Percentiles rank a stretch among this genome's conserved stretches.
Evolutionary conservation across 1,284 basidiomycete species (phyloP).

Genomic region (Microstroma glucosiphilum): DNA sequence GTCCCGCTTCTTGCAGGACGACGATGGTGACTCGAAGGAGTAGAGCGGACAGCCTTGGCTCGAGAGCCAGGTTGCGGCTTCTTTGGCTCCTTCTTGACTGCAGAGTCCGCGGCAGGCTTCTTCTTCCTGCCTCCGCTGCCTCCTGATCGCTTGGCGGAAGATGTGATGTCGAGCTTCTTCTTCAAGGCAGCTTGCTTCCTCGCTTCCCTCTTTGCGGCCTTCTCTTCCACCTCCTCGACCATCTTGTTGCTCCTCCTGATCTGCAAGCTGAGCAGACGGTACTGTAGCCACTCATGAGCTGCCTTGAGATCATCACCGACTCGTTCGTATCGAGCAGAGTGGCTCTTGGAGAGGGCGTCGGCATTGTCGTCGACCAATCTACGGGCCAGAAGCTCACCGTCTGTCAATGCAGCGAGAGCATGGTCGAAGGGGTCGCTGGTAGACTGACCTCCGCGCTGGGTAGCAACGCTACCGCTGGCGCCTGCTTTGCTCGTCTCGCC

Average conservation of each 20-base stretch:
- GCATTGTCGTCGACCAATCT: slow-evolving; percentile 45
- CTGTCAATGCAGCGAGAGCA: slow-evolving; percentile 40
- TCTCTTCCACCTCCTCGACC: slow-evolving; percentile 35
- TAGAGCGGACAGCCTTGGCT: slow-evolving; percentile 20
- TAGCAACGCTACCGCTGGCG: background rate
- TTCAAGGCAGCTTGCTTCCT: slow-evolving; percentile 28
- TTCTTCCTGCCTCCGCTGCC: background rate
- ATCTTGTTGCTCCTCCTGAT: slow-evolving; percentile 40
- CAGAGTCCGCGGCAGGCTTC: background rate
- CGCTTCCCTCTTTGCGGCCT: slow-evolving; percentile 38
- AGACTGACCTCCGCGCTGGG: background rate
- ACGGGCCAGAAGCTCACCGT: slow-evolving; percentile 42
- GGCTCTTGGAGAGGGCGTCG: slow-evolving; percentile 44
- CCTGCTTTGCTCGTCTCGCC: background rate
- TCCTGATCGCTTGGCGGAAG: background rate
- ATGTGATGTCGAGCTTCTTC: slow-evolving; percentile 17
- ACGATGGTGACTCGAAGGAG: slow-evolving; percentile 15
- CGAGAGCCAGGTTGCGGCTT: slow-evolving; percentile 22
- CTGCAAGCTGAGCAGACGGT: slow-evolving; percentile 40
- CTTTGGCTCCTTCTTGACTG: slow-evolving; percentile 1
- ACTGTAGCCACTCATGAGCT: slow-evolving; percentile 46
- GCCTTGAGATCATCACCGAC: slow-evolving; percentile 42
- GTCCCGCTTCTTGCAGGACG: slow-evolving; percentile 38
- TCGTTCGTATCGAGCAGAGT: slow-evolving; percentile 42
- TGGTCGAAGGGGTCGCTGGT: slow-evolving; percentile 44